Conservation (phyloP, 441 rosid species). For the Mallotus japonicus region DNA sequence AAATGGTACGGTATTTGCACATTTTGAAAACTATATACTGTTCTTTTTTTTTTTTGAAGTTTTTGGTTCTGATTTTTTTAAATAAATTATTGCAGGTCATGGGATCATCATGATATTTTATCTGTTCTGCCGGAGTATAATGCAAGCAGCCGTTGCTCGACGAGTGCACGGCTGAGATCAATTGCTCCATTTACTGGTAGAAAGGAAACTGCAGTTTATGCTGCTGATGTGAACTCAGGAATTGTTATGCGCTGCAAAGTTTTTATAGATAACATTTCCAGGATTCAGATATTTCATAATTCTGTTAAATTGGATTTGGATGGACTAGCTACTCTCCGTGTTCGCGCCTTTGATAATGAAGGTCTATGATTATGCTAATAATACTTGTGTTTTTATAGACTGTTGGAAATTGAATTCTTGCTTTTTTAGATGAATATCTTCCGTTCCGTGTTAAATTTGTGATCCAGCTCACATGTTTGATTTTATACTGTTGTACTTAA, state of each 20-base stretch:
- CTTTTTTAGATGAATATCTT: not conserved
- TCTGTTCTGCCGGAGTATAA: slow-evolving; percentile 89
- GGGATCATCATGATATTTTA: slow-evolving; percentile 94
- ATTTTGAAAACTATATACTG: not conserved
- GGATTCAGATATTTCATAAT: slow-evolving; percentile 92
- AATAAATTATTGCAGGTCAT: slow-evolving; percentile 59
- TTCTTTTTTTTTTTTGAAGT: not conserved
- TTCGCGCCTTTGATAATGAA: slow-evolving; percentile 81
- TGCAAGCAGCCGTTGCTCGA: slow-evolving; percentile 72
- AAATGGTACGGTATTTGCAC: slow-evolving; percentile 51
- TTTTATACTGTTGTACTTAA: not conserved
- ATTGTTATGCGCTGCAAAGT: slow-evolving; percentile 95
- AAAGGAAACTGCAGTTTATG: slow-evolving; percentile 94
- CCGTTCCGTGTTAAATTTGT: not conserved
- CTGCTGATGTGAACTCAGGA: slow-evolving; percentile 77
- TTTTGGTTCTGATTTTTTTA: not conserved
- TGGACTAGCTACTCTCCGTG: slow-evolving; percentile 92
- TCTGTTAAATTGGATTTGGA: slow-evolving; percentile 94
- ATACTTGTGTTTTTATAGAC: not conserved
- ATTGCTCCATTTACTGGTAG: slow-evolving; percentile 73
- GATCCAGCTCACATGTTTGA: not conserved
- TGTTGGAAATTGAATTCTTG: not conserved
- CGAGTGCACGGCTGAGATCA: slow-evolving; percentile 79
- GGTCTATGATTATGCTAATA: slow-evolving; percentile 43
- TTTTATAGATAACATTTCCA: slow-evolving; percentile 82